Conservation (phyloP, 2,329 filamentous ascomycete genomes). For the Ceratocystis ficicola region DNA sequence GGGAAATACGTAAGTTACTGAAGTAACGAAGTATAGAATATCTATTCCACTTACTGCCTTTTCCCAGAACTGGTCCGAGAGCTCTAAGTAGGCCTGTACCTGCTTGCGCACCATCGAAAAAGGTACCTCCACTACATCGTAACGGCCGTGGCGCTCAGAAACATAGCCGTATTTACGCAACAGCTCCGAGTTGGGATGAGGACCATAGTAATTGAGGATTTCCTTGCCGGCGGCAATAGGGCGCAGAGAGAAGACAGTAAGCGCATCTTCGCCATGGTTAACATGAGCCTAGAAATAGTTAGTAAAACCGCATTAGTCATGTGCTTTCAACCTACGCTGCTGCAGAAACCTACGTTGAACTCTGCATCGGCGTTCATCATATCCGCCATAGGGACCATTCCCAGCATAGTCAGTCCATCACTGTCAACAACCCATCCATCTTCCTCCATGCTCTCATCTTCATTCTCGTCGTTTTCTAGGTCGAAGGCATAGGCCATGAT, state of each 20-base stretch:
- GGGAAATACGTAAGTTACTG: not conserved
- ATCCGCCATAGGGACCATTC: conserved; percentile 85
- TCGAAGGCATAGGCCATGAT: conserved; percentile 95
- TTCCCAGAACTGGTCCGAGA: conserved; percentile 32
- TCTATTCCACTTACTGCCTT: conserved; percentile 33
- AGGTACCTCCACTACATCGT: conserved; percentile 72
- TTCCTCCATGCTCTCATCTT: conserved; percentile 44
- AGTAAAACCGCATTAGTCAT: conserved; percentile 15
- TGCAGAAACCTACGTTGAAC: conserved; percentile 46
- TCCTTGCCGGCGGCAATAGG: conserved; percentile 59
- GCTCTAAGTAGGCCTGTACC: conserved; percentile 31
- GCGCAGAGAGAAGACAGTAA: conserved; percentile 61
- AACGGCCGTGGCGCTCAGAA: conserved; percentile 61
- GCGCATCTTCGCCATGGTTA: conserved; percentile 40
- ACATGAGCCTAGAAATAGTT: conserved; percentile 36
- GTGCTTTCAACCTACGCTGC: not conserved
- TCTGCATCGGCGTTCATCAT: conserved; percentile 80
- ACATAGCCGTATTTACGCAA: conserved; percentile 78
- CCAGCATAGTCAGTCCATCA: conserved; percentile 50
- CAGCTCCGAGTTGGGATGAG: conserved; percentile 69
- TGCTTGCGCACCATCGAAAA: conserved; percentile 45
- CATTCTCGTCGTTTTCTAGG: conserved; percentile 46
- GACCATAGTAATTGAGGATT: conserved; percentile 81
- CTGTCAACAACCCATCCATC: conserved; percentile 56
- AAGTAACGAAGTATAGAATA: not conserved